phyloP scores from a whole-genome alignment of 495 filamentous ascomycete genomes.

The Geopyxis carbonaria region DNA sequence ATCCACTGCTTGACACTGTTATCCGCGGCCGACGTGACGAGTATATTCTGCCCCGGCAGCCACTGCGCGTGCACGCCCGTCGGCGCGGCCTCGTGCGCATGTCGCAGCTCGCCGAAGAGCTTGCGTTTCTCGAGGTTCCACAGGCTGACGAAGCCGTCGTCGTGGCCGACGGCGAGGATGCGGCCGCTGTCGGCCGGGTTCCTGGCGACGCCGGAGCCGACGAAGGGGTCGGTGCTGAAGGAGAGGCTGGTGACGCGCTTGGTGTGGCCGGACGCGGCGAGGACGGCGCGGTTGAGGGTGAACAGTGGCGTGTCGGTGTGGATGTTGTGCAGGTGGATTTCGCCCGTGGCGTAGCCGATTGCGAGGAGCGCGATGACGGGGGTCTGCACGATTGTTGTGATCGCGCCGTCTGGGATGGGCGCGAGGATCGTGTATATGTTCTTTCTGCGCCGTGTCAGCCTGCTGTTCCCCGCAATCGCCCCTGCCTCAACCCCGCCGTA shows the following conservation, averaged over 20 bases:
- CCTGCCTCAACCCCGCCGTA: neutral
- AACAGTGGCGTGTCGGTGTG: constrained; percentile 54
- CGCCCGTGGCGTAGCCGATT: constrained; percentile 64
- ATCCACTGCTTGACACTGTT: constrained; percentile 58
- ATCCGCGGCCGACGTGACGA: constrained; percentile 78
- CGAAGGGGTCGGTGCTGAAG: constrained; percentile 80
- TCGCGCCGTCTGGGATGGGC: constrained; percentile 39
- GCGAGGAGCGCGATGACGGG: constrained; percentile 75
- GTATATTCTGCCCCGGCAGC: constrained; percentile 71
- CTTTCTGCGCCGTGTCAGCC: constrained; percentile 30
- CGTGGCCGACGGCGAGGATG: constrained; percentile 22
- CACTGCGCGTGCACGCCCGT: constrained; percentile 66
- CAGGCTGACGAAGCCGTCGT: constrained; percentile 72
- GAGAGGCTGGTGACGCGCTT: constrained; percentile 55
- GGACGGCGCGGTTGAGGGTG: constrained; percentile 34
- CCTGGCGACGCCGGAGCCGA: constrained; percentile 55
- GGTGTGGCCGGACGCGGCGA: constrained; percentile 29
- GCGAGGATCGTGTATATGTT: constrained; percentile 71
- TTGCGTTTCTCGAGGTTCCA: constrained; percentile 88
- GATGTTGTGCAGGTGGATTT: constrained; percentile 64
- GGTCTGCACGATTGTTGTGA: constrained; percentile 67
- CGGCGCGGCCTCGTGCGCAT: constrained; percentile 59
- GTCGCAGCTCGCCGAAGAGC: constrained; percentile 62
- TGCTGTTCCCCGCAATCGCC: neutral
- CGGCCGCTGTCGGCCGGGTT: constrained; percentile 65